These are phyloP conservation scores for Castanopsis chinensis DNA, from an alignment of 306 rosid genomes.

Conservation along the genomic window DNA sequence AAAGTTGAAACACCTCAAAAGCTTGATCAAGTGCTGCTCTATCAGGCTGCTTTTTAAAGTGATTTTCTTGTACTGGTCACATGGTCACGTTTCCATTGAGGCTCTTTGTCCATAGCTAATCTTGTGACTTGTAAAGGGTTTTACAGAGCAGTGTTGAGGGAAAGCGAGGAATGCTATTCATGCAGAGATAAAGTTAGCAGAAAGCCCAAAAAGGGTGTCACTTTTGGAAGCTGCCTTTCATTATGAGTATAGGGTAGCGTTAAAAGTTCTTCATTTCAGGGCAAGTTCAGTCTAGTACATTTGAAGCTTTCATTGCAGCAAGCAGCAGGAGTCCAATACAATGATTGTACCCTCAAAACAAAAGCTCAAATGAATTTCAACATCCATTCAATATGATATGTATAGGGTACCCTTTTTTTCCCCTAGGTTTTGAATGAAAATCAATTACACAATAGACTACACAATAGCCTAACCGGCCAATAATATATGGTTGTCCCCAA, in stretches of 20 bases:
- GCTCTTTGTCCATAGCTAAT: background rate
- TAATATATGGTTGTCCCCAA: too few relatives aligned
- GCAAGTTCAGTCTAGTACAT: slow-evolving; percentile 12
- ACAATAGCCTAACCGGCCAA: too few relatives aligned
- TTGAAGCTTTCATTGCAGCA: background rate
- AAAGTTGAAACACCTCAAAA: slow-evolving; percentile 21
- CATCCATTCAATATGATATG: too few relatives aligned
- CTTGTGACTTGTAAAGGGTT: background rate
- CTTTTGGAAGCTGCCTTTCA: slow-evolving; percentile 31
- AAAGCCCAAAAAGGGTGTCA: slow-evolving; percentile 33
- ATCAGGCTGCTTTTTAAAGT: slow-evolving; percentile 9
- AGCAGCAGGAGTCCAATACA: background rate
- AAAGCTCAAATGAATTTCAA: background rate
- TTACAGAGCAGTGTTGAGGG: background rate
- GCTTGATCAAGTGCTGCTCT: slow-evolving; percentile 45
- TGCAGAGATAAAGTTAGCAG: slow-evolving; percentile 30
- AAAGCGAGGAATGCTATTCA: background rate
- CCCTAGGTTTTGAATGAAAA: too few relatives aligned
- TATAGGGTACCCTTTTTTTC: too few relatives aligned
- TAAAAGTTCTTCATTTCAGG: slow-evolving; percentile 15
- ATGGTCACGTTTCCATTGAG: slow-evolving; percentile 20
- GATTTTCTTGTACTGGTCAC: slow-evolving; percentile 10
- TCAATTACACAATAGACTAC: too few relatives aligned
- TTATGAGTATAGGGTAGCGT: slow-evolving; percentile 9
- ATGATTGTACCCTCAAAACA: background rate